phyloP scores from a whole-genome alignment of 352 stramenopile genomes.

The Pythium oligandrum region DNA sequence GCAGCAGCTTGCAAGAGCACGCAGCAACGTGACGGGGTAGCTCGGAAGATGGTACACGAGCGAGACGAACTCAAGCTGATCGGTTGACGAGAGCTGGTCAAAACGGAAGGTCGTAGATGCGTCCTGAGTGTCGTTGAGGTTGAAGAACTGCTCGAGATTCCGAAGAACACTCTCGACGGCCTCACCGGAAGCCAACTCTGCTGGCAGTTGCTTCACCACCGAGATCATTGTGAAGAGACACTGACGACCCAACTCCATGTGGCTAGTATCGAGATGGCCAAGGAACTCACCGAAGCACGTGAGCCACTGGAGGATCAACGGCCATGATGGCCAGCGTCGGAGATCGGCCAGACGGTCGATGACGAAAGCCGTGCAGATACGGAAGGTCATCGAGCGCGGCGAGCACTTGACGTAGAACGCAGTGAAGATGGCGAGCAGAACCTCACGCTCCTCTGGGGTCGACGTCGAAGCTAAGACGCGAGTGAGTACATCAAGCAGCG shows the following conservation, averaged over 20 bases:
- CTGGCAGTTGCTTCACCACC: constrained; percentile 70
- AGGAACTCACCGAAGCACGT: constrained; percentile 60
- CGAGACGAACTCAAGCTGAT: constrained; percentile 69
- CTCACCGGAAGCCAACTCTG: constrained; percentile 34
- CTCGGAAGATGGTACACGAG: constrained; percentile 71
- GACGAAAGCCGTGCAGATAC: constrained; percentile 66
- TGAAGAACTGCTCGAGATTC: constrained; percentile 65
- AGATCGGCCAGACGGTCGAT: constrained; percentile 52
- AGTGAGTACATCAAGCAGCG: constrained; percentile 55
- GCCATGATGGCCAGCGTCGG: constrained; percentile 46
- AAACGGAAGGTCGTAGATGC: constrained; percentile 31
- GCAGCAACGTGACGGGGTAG: constrained; percentile 64
- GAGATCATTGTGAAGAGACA: constrained; percentile 68
- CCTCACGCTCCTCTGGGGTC: constrained; percentile 21
- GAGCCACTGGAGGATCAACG: constrained; percentile 64
- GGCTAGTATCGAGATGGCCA: constrained; percentile 43
- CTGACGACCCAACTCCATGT: constrained; percentile 56
- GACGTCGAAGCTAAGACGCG: constrained; percentile 28
- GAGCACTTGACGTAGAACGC: constrained; percentile 63
- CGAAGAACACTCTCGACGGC: constrained; percentile 48
- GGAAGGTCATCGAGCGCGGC: constrained; percentile 66
- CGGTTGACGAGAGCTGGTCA: constrained; percentile 34
- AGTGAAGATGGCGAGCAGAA: constrained; percentile 56
- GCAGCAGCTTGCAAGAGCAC: constrained; percentile 67
- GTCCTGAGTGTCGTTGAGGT: constrained; percentile 27